Base-by-base conservation (phyloP, 208 protist species). In the Acanthamoeba lenticulata region DNA sequence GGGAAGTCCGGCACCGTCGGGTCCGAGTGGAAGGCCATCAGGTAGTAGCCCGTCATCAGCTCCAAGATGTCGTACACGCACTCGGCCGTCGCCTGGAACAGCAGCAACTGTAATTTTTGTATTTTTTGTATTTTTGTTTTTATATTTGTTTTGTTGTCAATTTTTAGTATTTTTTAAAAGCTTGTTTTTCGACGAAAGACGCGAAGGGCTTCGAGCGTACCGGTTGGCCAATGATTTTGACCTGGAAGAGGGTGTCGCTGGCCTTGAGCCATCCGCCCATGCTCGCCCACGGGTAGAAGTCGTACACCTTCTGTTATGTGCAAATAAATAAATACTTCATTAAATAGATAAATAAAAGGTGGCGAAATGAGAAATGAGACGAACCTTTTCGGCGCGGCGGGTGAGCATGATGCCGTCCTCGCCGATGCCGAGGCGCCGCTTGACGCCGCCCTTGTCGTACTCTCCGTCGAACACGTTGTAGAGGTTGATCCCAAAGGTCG, bases 341-440 rank as follows among this genome's bases (percentile, higher is more conserved):
- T 52, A 15, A 11, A 90, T 6, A 6, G 40, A 90, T 6, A 90
- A 36, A n/a, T 11, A 11, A 38, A 17, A 13, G 49, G 24, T 17
- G 44, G 13, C 4, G 29, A 27, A 32, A 62, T 5, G 7, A 34
- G 40, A 42, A 72, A 32, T 52, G 29, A 67, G 9, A 38, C 34
- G 19, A 27, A 90, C 83, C 49, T 52, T 52, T 32, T 90, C 83
- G 19, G 11, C 52, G 13, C 38, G 27, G 27, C 83, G 42, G 38
- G 83, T 47, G 83, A 90, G 42, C n/a, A 90, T 34, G 32, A 90
- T 65, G 38, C 83, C 83, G 38, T 90, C 83, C 67, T 90, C 83
- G 32, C 47, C 83, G 55, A 90, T 90, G 0, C 83, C 83, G 15
- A 90, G 27, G 17, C 52, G 57, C 47, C 52, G 47, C 32, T 90